phyloP scores from a whole-genome alignment of 805 yeast species.

The Starmerella cellae region DNA sequence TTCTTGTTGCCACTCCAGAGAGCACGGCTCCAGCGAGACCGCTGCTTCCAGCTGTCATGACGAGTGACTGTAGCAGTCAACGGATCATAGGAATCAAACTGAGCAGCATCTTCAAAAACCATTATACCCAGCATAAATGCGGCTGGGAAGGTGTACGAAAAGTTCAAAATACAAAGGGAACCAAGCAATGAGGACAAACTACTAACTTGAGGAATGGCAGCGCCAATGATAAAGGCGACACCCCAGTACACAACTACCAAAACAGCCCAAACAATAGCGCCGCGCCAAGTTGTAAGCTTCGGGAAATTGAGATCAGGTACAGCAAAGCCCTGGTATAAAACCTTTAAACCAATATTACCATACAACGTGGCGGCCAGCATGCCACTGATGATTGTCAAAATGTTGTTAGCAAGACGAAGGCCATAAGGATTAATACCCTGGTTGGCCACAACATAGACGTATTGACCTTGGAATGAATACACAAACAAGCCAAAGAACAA shows the following conservation, averaged over 20 bases:
- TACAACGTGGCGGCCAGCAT: conserved; percentile 35
- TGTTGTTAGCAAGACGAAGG: conserved; percentile 30
- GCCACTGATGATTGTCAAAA: conserved; percentile 30
- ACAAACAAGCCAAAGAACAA: conserved; percentile 34
- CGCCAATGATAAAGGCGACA: conserved; percentile 33
- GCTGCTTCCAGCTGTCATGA: conserved; percentile 25
- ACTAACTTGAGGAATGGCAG: conserved; percentile 35
- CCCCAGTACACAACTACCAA: conserved; percentile 34
- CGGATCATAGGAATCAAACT: conserved; percentile 13
- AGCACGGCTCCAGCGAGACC: conserved; percentile 30
- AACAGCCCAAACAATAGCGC: conserved; percentile 30
- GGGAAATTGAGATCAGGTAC: conserved; percentile 28
- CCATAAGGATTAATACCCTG: conserved; percentile 30
- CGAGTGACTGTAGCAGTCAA: conserved; percentile 9
- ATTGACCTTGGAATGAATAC: conserved; percentile 37
- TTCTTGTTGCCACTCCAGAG: conserved; percentile 18
- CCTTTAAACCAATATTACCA: conserved; percentile 37
- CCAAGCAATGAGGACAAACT: conserved; percentile 32
- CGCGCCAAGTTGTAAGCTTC: conserved; percentile 26
- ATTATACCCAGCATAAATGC: conserved; percentile 12
- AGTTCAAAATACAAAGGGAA: conserved; percentile 35
- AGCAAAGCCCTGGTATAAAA: conserved; percentile 32
- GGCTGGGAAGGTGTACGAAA: conserved; percentile 36
- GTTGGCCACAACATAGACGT: conserved; percentile 27
- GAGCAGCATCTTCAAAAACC: conserved; percentile 13